A percentile compares a stretch with the other conserved stretches of the same genome.
Evolutionary conservation across 805 yeast species (phyloP).

Genomic region (Priceomyces medius): DNA sequence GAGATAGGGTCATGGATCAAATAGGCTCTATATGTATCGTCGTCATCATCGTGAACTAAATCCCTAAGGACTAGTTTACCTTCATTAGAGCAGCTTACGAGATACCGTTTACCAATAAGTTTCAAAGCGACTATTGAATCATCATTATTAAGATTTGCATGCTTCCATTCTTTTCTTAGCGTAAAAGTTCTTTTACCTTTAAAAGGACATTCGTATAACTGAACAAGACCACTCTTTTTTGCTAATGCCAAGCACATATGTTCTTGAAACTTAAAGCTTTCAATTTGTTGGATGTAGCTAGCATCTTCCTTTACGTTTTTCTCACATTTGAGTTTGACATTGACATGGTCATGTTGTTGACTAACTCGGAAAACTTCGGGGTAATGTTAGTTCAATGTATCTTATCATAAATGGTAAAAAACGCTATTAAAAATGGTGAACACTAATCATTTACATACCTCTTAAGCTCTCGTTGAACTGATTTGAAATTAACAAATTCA

Average conservation of each 20-base stretch:
- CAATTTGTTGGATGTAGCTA: constrained; percentile 22
- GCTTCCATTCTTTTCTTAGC: constrained; percentile 35
- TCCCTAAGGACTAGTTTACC: constrained; percentile 38
- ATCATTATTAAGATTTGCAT: constrained; percentile 16
- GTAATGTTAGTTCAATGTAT: constrained; percentile 13
- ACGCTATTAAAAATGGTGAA: background rate
- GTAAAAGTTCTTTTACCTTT: constrained; percentile 13
- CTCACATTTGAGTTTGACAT: constrained; percentile 15
- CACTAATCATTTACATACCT: constrained; percentile 14
- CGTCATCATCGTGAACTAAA: constrained; percentile 35
- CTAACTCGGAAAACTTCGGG: constrained; percentile 16
- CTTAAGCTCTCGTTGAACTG: constrained; percentile 18
- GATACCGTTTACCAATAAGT: constrained; percentile 23
- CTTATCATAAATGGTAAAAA: background rate
- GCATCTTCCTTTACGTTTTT: constrained; percentile 13
- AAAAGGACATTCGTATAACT: constrained; percentile 22
- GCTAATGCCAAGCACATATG: constrained; percentile 24
- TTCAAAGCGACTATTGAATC: constrained; percentile 29
- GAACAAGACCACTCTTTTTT: constrained; percentile 27
- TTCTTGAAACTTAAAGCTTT: constrained; percentile 18
- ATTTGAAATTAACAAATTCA: constrained; percentile 19
- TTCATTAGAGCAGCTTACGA: constrained; percentile 32
- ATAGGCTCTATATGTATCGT: constrained; percentile 25
- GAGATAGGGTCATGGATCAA: constrained; percentile 25
- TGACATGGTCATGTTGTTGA: constrained; percentile 7